Evolutionary conservation across 352 stramenopile species (phyloP).

Genomic region (Pythium pectinolyticum): DNA sequence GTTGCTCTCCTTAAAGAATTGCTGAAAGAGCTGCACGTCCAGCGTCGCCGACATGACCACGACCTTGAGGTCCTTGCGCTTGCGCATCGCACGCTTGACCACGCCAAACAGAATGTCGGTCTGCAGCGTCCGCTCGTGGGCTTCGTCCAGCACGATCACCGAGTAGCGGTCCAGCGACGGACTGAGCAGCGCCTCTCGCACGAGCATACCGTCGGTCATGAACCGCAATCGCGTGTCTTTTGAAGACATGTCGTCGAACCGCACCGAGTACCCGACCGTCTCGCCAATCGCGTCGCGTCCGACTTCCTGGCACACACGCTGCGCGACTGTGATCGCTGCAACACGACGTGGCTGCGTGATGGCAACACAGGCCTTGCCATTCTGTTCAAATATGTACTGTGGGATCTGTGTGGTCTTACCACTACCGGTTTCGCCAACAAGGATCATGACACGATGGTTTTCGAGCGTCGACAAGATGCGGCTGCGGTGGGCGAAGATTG

Average conservation of each 20-base stretch:
- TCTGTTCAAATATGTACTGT: slow-evolving; percentile 82
- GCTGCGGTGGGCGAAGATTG: slow-evolving; percentile 71
- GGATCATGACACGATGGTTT: slow-evolving; percentile 76
- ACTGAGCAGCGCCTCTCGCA: slow-evolving; percentile 84
- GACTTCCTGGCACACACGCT: slow-evolving; percentile 75
- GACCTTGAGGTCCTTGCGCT: slow-evolving; percentile 89
- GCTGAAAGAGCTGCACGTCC: slow-evolving; percentile 91
- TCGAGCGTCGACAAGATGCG: slow-evolving; percentile 67
- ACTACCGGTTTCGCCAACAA: slow-evolving; percentile 88
- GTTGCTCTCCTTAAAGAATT: slow-evolving; percentile 91
- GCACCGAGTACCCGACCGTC: slow-evolving; percentile 91
- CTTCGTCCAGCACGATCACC: slow-evolving; percentile 87
- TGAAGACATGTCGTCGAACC: slow-evolving; percentile 93
- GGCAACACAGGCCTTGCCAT: slow-evolving; percentile 50
- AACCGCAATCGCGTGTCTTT: slow-evolving; percentile 93
- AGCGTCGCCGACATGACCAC: slow-evolving; percentile 99
- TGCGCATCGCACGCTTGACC: slow-evolving; percentile 79
- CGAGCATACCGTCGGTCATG: slow-evolving; percentile 90
- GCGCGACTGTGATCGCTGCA: slow-evolving; percentile 80
- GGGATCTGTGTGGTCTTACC: slow-evolving; percentile 92
- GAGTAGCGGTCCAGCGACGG: slow-evolving; percentile 77
- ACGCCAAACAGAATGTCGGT: slow-evolving; percentile 92
- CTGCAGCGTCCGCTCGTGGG: slow-evolving; percentile 84
- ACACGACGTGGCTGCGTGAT: slow-evolving; percentile 84
- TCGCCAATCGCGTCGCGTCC: slow-evolving; percentile 48